Percentiles rank a stretch among this genome's conserved stretches.
Conservation (phyloP, 179 eudicot genomes). For the Silene coronaria region DNA sequence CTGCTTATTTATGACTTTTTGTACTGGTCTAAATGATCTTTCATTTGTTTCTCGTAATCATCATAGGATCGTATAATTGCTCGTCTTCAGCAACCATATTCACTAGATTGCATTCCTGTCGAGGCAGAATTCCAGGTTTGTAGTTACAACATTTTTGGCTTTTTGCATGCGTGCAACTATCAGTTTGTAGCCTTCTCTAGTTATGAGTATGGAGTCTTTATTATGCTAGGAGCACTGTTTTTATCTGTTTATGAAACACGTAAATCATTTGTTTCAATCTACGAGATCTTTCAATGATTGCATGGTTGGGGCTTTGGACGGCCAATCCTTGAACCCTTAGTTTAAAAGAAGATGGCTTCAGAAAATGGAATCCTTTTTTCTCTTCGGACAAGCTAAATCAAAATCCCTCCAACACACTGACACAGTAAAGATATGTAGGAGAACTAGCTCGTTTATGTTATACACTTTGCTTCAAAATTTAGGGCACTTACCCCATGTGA, state of each 20-base stretch:
- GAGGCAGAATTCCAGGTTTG: conserved; percentile 97
- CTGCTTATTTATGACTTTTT: conserved; percentile 1
- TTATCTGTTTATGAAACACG: not conserved
- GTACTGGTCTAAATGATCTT: not conserved
- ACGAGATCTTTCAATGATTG: not conserved
- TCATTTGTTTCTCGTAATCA: not conserved
- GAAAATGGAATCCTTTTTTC: no score
- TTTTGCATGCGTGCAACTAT: not conserved
- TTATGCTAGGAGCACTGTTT: not conserved
- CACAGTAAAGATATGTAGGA: no score
- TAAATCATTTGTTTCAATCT: not conserved
- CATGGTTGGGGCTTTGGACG: not conserved
- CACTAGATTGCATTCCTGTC: conserved; percentile 95
- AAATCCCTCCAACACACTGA: no score
- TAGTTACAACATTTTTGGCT: not conserved
- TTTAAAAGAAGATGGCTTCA: not conserved
- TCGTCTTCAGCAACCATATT: conserved; percentile 98
- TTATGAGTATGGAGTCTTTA: not conserved
- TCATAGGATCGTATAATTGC: conserved; percentile 90
- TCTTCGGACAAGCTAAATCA: no score
- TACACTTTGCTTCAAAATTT: no score
- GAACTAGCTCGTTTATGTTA: no score
- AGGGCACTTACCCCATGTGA: no score
- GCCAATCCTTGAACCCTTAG: not conserved
- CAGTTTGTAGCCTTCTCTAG: not conserved